These are phyloP conservation scores for Penicillium concentricum DNA, from an alignment of 2,329 filamentous ascomycete species.

Conservation along the genomic window DNA sequence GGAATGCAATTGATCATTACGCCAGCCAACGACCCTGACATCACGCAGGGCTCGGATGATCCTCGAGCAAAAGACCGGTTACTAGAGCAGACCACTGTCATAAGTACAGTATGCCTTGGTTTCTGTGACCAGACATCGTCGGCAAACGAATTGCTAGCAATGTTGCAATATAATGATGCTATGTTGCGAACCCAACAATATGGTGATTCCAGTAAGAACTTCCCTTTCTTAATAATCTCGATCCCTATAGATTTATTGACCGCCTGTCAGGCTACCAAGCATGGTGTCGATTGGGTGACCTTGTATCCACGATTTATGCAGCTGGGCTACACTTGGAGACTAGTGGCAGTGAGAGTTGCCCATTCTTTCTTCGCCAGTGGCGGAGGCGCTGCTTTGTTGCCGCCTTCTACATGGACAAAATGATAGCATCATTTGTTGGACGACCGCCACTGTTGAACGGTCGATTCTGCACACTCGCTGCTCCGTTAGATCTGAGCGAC, in stretches of 20 bases:
- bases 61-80: conserved; percentile 29
- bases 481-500: conserved; percentile 36
- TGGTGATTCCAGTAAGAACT: conserved; percentile 36
- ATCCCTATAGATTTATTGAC: neutral
- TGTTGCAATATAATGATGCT: conserved; percentile 34
- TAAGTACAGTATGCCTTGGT: conserved; percentile 34
- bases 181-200: conserved; percentile 36
- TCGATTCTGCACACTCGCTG: conserved; percentile 42
- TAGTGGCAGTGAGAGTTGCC: conserved; percentile 28
- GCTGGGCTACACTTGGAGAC: conserved; percentile 49
- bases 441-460: conserved; percentile 49
- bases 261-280: conserved; percentile 43
- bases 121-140: conserved; percentile 36
- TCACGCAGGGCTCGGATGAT: conserved; percentile 22
- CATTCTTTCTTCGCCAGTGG: conserved; percentile 44
- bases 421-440: conserved; percentile 51
- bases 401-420: conserved; percentile 50
- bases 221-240: conserved; percentile 23
- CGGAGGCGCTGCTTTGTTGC: conserved; percentile 43
- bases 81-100: conserved; percentile 31
- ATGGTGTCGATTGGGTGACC: conserved; percentile 50
- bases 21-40: conserved; percentile 32
- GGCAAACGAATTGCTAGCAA: conserved; percentile 36
- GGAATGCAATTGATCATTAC: conserved; percentile 36
- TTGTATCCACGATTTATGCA: conserved; percentile 49